Evolutionary conservation across 164 flowering plant genomes (phyloP).

Genomic region (Vitis amurensis): DNA sequence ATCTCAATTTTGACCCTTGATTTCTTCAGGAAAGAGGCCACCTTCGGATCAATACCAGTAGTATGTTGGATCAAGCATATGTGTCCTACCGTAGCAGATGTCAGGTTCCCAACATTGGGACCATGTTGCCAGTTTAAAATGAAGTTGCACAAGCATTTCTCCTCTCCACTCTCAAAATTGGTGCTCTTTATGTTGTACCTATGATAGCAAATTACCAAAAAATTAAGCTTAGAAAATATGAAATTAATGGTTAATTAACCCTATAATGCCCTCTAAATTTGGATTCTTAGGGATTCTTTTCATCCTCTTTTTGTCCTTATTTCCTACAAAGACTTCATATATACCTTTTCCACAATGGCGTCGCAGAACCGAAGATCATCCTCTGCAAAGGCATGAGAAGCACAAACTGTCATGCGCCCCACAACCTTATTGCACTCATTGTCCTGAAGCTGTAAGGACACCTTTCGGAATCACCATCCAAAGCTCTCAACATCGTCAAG

Average conservation of each 20-base stretch:
- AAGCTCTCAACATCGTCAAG: constrained; percentile 25
- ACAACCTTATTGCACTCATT: constrained; percentile 30
- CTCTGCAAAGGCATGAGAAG: constrained; percentile 9
- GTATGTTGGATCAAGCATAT: constrained; percentile 34
- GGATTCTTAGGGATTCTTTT: too few species aligned
- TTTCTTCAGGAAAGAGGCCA: constrained; percentile 29
- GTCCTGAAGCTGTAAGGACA: constrained; percentile 55
- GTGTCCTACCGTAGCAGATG: constrained; percentile 20
- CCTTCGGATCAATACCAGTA: constrained; percentile 16
- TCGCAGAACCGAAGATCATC: constrained; percentile 47
- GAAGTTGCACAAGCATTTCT: constrained; percentile 47
- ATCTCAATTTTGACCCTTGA: constrained; percentile 1
- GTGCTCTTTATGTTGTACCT: constrained; percentile 37
- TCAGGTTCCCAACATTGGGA: constrained; percentile 32
- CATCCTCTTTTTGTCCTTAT: too few species aligned
- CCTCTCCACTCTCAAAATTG: constrained; percentile 28
- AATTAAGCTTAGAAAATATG: neutral
- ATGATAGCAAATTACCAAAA: constrained; percentile 1
- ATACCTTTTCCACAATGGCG: constrained; percentile 41
- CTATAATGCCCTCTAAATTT: neutral
- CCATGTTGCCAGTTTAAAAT: constrained; percentile 53
- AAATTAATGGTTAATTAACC: neutral
- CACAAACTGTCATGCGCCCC: constrained; percentile 36
- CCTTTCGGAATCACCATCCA: constrained; percentile 33
- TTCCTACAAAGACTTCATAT: too few species aligned